Base-by-base conservation (phyloP, 768 basidiomycete genomes). In the Russula brevipes region DNA sequence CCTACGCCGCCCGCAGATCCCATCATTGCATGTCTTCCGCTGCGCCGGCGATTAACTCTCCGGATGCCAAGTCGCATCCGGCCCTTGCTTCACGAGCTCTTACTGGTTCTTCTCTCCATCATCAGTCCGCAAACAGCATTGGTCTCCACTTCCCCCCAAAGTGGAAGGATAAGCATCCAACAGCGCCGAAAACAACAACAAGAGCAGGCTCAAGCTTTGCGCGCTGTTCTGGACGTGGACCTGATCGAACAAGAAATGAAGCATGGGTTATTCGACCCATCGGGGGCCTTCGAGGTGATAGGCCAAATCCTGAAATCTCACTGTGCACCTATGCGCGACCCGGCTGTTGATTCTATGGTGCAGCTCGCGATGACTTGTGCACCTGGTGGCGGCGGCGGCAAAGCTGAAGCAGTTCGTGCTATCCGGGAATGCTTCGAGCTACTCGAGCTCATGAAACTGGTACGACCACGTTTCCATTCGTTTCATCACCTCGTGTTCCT, bases 391-490 rank as follows among this genome's bases (percentile, higher is more conserved):
- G 74, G 74, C 36, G 85, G 84, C 16, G 81, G 75, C 67, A 83
- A 82, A 62, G 76, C 79, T 59, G 85, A 87, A 66, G 86, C 88
- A 9, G 84, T 92, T 52, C 80, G 77, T 60, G 90, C 91, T 8
- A 80, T 95, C 62, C 79, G 88, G 64, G 80, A 87, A 81, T 92
- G 91, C 76, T 84, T 94, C 72, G 93, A 95, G 71, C 86, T 96
- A 65, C 78, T 95, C 44, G 94, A 96, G 76, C 82, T 95, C 63
- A 96, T 97, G 94, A 95, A 95, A 80, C 80, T 97, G 70, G 94
- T 91, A 71, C 71, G 90, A 83, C 47, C 51, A 24, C 50, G 42
- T 51, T 38, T 50, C 16, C 38, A 64, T 39, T 59, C 33, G 24
- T 33, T 46, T 65, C 54, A 61, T 66, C 11, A 12, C 64, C 45